Base-by-base conservation (phyloP, 2,329 filamentous ascomycete species). In the Pseudodiploospora longispora region DNA sequence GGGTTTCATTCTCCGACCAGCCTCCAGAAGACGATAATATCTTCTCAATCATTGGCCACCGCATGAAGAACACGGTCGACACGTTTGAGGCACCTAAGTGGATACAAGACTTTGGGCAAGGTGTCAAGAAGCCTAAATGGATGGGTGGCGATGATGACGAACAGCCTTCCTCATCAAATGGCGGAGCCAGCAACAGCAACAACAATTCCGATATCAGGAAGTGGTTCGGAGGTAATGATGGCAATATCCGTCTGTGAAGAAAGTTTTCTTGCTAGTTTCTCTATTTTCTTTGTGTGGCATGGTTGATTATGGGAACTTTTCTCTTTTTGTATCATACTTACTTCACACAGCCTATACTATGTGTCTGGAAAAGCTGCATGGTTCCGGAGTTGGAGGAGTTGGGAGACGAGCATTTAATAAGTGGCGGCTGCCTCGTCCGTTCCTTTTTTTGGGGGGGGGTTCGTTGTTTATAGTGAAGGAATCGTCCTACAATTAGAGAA, bases 1-100 rank as follows among this genome's bases (percentile, higher is more conserved):
- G 50, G 8, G 47, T 55, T 31, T 38, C 62, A 29, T 52, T 64
- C 33, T 58, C 68, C 30, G 62, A 75, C 19, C 75, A 78, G 6
- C 76, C 78, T n/a, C 73, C 78, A 1, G 83, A 86, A 30, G 82
- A 89, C 10, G 86, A 88, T 43, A 87, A 83, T 52, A 87, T 95
- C 62, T 89, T 97, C 58, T 78, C 86, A 52, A 83, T 84, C 31
- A 80, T 97, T 49, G 82, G 86, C 0, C 86, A 94, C 59, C 76
- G 91, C 32, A 82, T 98, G 55, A 86, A 83, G 64, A 98, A 98
- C 58, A 97, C 93, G 0, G 80, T 97, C 42, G 91, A 97, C 49
- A 85, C 81, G 0, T 75, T 88, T 2, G 84, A 89, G 42, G 75
- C 83, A 30, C 91, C 93, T 0, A 82, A 82, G 51, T 97, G 90